phyloP scores from a whole-genome alignment of 768 basidiomycete species.

The Boletus patriciae region DNA sequence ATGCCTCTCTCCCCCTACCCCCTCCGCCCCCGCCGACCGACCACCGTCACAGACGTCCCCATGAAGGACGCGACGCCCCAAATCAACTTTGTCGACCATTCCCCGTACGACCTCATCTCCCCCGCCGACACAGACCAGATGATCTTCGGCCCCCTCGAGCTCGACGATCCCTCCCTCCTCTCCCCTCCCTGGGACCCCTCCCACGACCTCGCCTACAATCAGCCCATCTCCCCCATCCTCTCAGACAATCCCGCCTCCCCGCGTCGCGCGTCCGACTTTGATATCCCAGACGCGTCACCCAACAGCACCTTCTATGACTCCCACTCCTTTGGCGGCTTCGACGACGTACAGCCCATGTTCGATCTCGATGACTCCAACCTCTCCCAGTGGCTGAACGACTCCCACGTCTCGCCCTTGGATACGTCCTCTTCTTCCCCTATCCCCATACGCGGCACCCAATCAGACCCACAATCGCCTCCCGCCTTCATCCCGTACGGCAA shows the following conservation, averaged over 20 bases:
- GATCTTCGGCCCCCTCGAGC: constrained; percentile 38
- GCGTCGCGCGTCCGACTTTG: constrained; percentile 42
- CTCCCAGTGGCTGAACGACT: constrained; percentile 65
- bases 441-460: constrained; percentile 52
- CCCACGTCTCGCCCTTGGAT: constrained; percentile 40
- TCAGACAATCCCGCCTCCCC: constrained; percentile 41
- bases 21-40: constrained; percentile 35
- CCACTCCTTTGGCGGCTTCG: constrained; percentile 30
- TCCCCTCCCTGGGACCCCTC: constrained; percentile 30
- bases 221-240: constrained; percentile 42
- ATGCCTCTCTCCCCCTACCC: constrained; percentile 46
- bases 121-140: constrained; percentile 33
- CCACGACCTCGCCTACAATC: constrained; percentile 37
- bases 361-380: constrained; percentile 47
- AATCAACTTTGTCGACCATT: constrained; percentile 44
- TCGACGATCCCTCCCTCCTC: constrained; percentile 32
- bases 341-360: constrained; percentile 35
- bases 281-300: constrained; percentile 42
- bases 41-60: constrained; percentile 21
- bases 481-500: constrained; percentile 52
- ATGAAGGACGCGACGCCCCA: constrained; percentile 27
- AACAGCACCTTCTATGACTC: constrained; percentile 38
- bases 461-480: constrained; percentile 43
- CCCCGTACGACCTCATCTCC: constrained; percentile 39
- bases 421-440: constrained; percentile 57